Conservation (phyloP, 768 basidiomycete species). For the Trichaptum fuscoviolaceum region DNA sequence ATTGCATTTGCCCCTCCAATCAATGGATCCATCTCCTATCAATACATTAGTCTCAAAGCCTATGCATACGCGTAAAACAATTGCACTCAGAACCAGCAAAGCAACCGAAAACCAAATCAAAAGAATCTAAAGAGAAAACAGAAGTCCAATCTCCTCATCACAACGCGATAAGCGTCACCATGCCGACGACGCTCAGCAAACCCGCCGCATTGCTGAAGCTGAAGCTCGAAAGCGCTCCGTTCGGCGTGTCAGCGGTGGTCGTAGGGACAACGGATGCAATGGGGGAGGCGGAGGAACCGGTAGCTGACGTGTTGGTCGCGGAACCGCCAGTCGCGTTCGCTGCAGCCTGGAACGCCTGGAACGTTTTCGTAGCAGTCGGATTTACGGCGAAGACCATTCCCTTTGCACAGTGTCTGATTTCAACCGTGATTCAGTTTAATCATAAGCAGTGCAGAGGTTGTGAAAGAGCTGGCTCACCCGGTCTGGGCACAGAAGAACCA, state of each 20-base stretch:
- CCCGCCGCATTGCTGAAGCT: constrained; percentile 2
- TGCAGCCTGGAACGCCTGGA: constrained; percentile 39
- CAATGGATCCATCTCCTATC: background rate
- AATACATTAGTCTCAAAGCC: background rate
- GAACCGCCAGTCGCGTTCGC: constrained; percentile 9
- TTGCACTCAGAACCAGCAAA: background rate
- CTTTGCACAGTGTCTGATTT: constrained; percentile 39
- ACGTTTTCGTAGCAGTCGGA: constrained; percentile 41
- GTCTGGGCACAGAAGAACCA: constrained; percentile 63
- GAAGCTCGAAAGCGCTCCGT: constrained; percentile 15
- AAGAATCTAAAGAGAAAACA: background rate
- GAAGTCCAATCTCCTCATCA: constrained; percentile 5
- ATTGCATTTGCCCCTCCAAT: background rate
- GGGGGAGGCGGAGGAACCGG: constrained; percentile 5
- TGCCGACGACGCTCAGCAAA: constrained; percentile 15
- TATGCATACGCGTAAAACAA: background rate
- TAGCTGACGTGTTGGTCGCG: constrained; percentile 15
- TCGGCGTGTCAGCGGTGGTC: constrained; percentile 26
- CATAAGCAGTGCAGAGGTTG: constrained; percentile 13
- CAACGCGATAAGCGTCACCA: constrained; percentile 19
- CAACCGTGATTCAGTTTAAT: background rate
- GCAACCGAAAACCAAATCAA: background rate
- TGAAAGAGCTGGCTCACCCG: constrained; percentile 14
- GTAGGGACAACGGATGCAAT: constrained; percentile 27
- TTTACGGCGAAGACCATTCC: constrained; percentile 66